Conservation (phyloP, 2,329 filamentous ascomycete genomes). For the Aureobasidium musti region DNA sequence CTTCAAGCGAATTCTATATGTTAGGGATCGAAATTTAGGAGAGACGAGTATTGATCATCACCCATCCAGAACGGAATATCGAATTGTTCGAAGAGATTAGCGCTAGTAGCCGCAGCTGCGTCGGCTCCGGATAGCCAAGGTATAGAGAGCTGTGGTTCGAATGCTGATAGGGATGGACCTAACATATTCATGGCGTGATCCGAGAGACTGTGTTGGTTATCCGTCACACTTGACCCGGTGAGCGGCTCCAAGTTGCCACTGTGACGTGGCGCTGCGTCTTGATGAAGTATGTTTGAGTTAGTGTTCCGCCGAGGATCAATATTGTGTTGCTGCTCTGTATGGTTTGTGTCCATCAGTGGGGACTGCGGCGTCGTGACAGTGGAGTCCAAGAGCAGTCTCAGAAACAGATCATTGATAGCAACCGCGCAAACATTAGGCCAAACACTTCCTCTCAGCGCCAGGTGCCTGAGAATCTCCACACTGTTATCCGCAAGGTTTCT, state of each 20-base stretch:
- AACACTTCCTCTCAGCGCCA: constrained; percentile 30
- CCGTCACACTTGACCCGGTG: not conserved
- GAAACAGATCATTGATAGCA: constrained; percentile 31
- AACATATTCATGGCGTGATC: not conserved
- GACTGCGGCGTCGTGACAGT: constrained; percentile 1
- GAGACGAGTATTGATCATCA: constrained; percentile 38
- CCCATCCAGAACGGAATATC: constrained; percentile 44
- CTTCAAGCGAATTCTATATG: not conserved
- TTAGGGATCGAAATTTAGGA: constrained; percentile 17
- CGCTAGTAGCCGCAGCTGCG: constrained; percentile 28
- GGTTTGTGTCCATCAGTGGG: not conserved
- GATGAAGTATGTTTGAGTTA: not conserved
- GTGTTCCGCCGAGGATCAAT: no score
- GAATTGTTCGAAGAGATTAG: constrained; percentile 41
- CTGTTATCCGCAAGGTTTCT: constrained; percentile 36
- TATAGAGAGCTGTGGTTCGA: not conserved
- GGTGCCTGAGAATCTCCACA: constrained; percentile 31
- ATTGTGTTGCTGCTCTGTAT: not conserved
- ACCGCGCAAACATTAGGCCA: constrained; percentile 32
- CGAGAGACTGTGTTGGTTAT: not conserved
- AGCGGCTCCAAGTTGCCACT: no score
- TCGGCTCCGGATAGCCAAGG: not conserved
- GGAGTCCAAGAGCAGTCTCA: constrained; percentile 7
- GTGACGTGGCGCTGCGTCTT: no score
- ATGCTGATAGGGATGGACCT: not conserved